Evolutionary conservation across 164 flowering plant species (phyloP), one percentile per base, ranked within the genome.

Genomic region (Tetracentron sinense): DNA sequence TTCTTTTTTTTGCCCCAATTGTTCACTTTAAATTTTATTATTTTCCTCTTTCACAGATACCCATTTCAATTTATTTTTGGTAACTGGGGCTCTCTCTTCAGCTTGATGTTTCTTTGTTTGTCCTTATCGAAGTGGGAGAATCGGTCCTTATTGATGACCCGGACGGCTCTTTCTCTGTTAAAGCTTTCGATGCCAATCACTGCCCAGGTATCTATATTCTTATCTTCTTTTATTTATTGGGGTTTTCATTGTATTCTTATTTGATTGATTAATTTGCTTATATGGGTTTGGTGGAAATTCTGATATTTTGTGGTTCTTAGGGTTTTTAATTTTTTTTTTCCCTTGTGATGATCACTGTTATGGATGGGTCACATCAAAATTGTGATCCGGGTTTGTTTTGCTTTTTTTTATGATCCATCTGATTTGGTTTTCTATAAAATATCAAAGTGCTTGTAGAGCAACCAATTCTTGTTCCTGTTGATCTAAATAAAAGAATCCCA

Each of bases 151-250:
- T 89, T 28, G 69, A 85, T 27, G 97, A 89, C 56, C 85, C 84
- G 0, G 86, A 85, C 72, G 89, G 88, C 5, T 54, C 63, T 54
- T 91, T 91, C 66, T 46, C 62, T 7, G 90, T 89, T 33, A 79
- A 84, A 1, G 93, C 89, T 63, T 85, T 80, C 49, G 92, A 89
- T 69, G 97, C 97, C n/a, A 87, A 91, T 74, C 97, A 91, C 62
- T 91, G 96, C 58, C 93, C 92, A 33, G 89, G 89, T 83, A 68
- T 7, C 16, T 33, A 23, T 52, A 53, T 47, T 21, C 22, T 15
- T 47, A n/a, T 11, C 28, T 3, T 20, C 3, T 52, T 55, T 51
- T 0, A 27, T 21, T 47, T 15, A 48, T 3, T 46, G 17, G 14
- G 17, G 23, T 6, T 21, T n/a, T 51, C 2, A 25, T 35, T 46